These are phyloP conservation scores for Neonectria coccinea DNA, from an alignment of 2,329 filamentous ascomycete genomes.

Conservation along the genomic window DNA sequence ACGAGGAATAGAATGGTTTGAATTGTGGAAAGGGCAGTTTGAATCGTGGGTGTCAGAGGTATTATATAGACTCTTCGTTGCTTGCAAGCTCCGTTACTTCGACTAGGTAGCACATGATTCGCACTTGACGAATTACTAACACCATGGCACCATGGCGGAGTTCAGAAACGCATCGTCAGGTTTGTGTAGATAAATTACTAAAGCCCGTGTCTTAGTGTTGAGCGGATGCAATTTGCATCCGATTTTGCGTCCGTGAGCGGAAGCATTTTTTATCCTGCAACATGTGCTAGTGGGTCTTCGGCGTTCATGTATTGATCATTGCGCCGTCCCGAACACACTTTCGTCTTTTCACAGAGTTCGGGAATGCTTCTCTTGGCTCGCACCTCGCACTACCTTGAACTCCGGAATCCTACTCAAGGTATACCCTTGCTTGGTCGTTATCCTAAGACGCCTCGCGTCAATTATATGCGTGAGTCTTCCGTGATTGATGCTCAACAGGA, in stretches of 20 bases:
- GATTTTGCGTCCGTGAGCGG: neutral
- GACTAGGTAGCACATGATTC: neutral
- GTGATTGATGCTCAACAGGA: no score
- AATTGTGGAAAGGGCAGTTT: neutral
- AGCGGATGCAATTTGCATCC: neutral
- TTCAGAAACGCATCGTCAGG: neutral
- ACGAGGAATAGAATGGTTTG: neutral
- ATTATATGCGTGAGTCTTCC: no score
- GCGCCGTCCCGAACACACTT: no score
- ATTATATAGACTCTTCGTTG: neutral
- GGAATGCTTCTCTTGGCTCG: no score
- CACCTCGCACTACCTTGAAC: no score
- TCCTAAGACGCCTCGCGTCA: no score
- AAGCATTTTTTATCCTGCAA: neutral
- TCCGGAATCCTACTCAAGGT: no score
- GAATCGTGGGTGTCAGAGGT: neutral
- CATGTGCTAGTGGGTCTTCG: neutral
- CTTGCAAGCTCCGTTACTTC: neutral
- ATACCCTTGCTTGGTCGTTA: no score
- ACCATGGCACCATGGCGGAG: neutral
- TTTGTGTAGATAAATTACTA: neutral
- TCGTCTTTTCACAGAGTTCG: no score
- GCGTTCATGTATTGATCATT: neutral
- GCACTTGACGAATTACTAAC: neutral
- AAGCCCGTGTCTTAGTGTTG: neutral